phyloP scores from a whole-genome alignment of 1,139 yeast genomes.

The Pichia sp. region DNA sequence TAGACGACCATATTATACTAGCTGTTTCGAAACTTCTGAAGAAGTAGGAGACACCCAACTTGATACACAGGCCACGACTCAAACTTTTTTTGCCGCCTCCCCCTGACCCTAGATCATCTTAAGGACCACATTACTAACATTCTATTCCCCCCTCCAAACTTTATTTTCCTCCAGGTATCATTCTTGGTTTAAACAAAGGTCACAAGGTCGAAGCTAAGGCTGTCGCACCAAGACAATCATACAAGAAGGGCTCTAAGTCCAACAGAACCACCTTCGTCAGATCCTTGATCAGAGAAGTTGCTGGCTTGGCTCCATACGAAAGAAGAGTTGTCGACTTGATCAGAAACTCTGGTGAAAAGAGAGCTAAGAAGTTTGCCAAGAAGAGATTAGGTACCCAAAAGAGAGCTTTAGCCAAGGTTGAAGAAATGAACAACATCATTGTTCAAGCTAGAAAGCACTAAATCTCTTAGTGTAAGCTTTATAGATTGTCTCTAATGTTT shows the following conservation, averaged over 20 bases:
- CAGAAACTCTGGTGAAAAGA: constrained; percentile 99
- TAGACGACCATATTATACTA: too few relatives aligned
- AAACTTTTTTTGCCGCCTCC: too few relatives aligned
- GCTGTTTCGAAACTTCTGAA: too few relatives aligned
- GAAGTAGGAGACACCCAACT: too few relatives aligned
- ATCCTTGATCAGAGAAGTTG: constrained; percentile 91
- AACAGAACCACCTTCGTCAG: constrained; percentile 97
- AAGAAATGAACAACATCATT: constrained; percentile 94
- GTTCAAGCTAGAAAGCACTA: constrained; percentile 93
- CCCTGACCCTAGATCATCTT: too few relatives aligned
- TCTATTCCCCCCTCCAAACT: not conserved
- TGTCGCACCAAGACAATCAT: constrained; percentile 89
- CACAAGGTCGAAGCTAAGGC: constrained; percentile 93
- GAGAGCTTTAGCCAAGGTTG: constrained; percentile 99
- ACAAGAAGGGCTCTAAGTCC: constrained; percentile 96
- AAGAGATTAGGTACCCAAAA: constrained; percentile 99
- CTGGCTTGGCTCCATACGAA: constrained; percentile 99
- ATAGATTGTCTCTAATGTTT: constrained; percentile 6
- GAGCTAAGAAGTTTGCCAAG: constrained; percentile 99
- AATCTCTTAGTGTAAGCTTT: constrained; percentile 17
- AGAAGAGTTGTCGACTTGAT: constrained; percentile 98
- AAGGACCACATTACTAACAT: constrained; percentile 5
- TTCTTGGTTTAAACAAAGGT: constrained; percentile 99
- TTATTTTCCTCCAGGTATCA: constrained; percentile 61
- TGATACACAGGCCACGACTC: too few relatives aligned